phyloP scores from a whole-genome alignment of 2,329 filamentous ascomycete genomes.

The Colletotrichum brevisporum region DNA sequence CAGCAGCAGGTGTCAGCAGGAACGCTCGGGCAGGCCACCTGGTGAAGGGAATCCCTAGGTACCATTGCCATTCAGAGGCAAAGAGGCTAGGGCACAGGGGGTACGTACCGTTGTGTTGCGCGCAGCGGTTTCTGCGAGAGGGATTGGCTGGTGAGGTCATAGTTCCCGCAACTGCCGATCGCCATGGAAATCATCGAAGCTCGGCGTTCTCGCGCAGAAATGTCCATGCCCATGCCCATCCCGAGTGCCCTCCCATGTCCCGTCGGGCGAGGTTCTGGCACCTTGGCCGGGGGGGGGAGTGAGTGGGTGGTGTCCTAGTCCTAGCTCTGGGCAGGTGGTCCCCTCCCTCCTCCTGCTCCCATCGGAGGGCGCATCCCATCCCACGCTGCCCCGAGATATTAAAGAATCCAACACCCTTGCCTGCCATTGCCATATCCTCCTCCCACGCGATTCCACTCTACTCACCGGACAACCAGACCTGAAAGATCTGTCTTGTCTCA shows the following conservation, averaged over 20 bases:
- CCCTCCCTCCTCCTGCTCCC: neutral
- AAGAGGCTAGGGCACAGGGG: neutral
- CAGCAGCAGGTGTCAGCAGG: neutral
- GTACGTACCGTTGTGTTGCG: slow-evolving; percentile 17
- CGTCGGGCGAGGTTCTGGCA: neutral
- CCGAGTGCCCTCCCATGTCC: slow-evolving; percentile 5
- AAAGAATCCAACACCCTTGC: slow-evolving; percentile 32
- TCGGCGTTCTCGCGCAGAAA: slow-evolving; percentile 10
- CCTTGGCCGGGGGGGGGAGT: neutral
- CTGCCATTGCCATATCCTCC: slow-evolving; percentile 9
- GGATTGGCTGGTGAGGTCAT: slow-evolving; percentile 42
- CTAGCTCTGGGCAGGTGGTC: slow-evolving; percentile 1
- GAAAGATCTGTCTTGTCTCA: slow-evolving; percentile 25
- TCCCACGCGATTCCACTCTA: slow-evolving; percentile 21
- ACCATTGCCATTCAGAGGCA: neutral
- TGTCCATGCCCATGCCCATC: neutral
- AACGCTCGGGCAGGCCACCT: slow-evolving; percentile 9
- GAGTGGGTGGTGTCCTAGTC: slow-evolving; percentile 10
- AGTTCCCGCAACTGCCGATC: slow-evolving; percentile 42
- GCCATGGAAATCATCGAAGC: slow-evolving; percentile 37
- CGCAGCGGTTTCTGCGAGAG: slow-evolving; percentile 11
- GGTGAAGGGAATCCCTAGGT: too few species aligned
- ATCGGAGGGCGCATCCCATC: slow-evolving; percentile 5
- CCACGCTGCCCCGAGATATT: slow-evolving; percentile 25
- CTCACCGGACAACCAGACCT: slow-evolving; percentile 34